phyloP scores from a whole-genome alignment of 371 early-diverging fungal genomes.

The Mucor racemosus region DNA sequence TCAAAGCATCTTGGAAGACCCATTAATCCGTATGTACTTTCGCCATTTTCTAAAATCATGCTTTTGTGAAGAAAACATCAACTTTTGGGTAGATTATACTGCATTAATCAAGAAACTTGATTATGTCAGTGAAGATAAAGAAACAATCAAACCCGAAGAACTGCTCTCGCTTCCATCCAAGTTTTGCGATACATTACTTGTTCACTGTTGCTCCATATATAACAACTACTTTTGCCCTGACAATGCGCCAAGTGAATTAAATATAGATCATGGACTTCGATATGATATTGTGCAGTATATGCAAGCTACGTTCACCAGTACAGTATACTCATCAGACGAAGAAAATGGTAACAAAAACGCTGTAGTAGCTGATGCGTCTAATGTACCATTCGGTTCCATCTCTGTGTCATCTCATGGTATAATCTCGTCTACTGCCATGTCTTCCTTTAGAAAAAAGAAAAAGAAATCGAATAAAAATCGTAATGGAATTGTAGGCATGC shows the following conservation, averaged over 20 bases:
- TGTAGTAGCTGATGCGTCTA: constrained; percentile 10
- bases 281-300: constrained; percentile 45
- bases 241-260: constrained; percentile 57
- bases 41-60: constrained; percentile 63
- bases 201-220: constrained; percentile 58
- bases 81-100: constrained; percentile 61
- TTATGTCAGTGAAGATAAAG: constrained; percentile 15
- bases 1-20: constrained; percentile 60
- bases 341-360: background rate
- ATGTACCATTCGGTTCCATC: constrained; percentile 27
- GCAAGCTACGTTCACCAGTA: constrained; percentile 19
- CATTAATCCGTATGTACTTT: constrained; percentile 59
- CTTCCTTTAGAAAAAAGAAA: constrained; percentile 1
- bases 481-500: background rate
- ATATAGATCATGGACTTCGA: constrained; percentile 55
- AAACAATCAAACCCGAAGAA: background rate
- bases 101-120: constrained; percentile 33
- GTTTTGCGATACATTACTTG: constrained; percentile 28
- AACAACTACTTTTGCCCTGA: constrained; percentile 59
- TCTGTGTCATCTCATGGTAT: constrained; percentile 20
- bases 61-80: constrained; percentile 69
- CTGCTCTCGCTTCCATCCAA: background rate
- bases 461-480: background rate
- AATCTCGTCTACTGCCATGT: constrained; percentile 1
- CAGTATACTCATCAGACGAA: background rate